Base-by-base conservation (phyloP, 2,329 filamentous ascomycete species). In the Cadophora malorum region DNA sequence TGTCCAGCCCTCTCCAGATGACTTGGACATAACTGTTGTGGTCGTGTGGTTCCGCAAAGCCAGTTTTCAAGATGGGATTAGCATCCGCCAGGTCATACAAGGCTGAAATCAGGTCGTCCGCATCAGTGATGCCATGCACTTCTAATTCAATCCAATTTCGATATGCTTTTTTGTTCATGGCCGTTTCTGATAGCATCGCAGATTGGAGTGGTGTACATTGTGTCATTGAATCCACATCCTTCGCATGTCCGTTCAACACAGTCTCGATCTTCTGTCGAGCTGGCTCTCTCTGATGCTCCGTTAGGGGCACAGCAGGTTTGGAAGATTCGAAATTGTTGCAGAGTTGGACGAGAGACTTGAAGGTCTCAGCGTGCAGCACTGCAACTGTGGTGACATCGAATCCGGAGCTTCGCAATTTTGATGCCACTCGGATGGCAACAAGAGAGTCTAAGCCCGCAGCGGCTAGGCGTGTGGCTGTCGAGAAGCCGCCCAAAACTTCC, bases 141-240 rank as follows among this genome's bases (percentile, higher is more conserved):
- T 86, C 81, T 0, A 96, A 77, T 72, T 91, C 86, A 12, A 96
- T 81, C 82, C 89, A 90, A 73, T 97, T 97, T 79, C 90, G 91
- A 76, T 97, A 97, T 8, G 89, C 84, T 58, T 79, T 80, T 1
- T 82, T 71, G 68, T 89, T 82, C 21, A 81, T 82, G 2, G 83
- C 79, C 0, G 92, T 94, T 79, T 97, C 93, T 0, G 87, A 83
- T 19, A 97, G 83, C 93, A 97, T 96, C 1, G 92, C 89, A 21
- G 85, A 81, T 74, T 97, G 94, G 10, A 96, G 82, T 16, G 89
- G 85, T 4, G 90, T 94, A 76, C 92, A 96, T 4, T 84, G 84
- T 21, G 86, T 74, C 4, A 87, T 77, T 6, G 69, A 72, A 3
- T 84, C 76, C n/a, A 89, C 74, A 28, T 81, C 78, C 41, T 83